Conservation (phyloP, 306 rosid genomes). For the Trifolium fragiferum region DNA sequence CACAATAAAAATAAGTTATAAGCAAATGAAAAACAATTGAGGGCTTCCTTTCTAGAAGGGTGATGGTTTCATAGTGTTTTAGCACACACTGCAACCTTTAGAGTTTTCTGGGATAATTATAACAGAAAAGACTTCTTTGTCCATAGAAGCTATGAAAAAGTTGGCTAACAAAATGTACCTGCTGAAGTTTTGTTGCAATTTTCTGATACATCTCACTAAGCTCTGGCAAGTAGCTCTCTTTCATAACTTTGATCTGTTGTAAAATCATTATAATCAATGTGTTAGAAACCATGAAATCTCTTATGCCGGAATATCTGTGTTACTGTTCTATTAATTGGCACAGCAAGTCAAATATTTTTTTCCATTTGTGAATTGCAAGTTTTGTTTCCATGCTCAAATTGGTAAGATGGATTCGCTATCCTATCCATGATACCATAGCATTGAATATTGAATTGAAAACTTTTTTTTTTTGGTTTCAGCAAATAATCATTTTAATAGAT, state of each 20-base stretch:
- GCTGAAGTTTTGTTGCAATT: slow-evolving; percentile 68
- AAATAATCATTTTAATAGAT: slow-evolving; percentile 18
- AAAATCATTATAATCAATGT: slow-evolving; percentile 39
- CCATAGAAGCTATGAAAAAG: slow-evolving; percentile 17
- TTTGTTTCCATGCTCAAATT: slow-evolving; percentile 19
- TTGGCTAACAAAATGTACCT: slow-evolving; percentile 54
- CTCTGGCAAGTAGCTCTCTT: slow-evolving; percentile 71
- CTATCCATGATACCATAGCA: neutral
- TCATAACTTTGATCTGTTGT: slow-evolving; percentile 74
- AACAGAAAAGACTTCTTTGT: slow-evolving; percentile 22
- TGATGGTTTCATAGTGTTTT: slow-evolving; percentile 20
- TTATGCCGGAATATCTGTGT: slow-evolving; percentile 16
- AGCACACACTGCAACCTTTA: slow-evolving; percentile 35
- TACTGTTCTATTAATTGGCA: slow-evolving; percentile 17
- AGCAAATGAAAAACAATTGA: slow-evolving; percentile 10
- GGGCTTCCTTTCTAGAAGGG: slow-evolving; percentile 28
- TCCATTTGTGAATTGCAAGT: slow-evolving; percentile 30
- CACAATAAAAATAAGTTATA: slow-evolving; percentile 13
- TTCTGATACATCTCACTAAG: slow-evolving; percentile 75
- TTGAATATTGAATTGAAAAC: slow-evolving; percentile 32
- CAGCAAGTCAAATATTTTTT: neutral
- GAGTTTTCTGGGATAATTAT: slow-evolving; percentile 17
- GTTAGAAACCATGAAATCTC: slow-evolving; percentile 31
- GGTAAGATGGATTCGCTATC: slow-evolving; percentile 13
- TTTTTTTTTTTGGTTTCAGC: no score